phyloP scores from a whole-genome alignment of 108 stramenopile genomes.

The Phaeodactylum tricornutum region DNA sequence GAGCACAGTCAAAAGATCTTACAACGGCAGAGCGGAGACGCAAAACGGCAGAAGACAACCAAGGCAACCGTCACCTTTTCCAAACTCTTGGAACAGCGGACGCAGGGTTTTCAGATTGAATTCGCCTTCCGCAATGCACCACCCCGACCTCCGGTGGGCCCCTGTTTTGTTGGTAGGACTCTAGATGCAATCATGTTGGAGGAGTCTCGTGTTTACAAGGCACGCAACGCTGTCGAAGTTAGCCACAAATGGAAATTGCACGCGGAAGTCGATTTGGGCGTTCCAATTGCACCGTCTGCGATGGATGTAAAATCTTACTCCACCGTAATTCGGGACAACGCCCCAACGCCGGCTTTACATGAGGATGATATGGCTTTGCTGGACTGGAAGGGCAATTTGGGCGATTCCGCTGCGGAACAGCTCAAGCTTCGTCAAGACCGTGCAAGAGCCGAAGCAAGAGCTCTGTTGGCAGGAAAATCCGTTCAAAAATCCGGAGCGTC shows the following conservation, averaged over 20 bases:
- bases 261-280: slow-evolving; percentile 52
- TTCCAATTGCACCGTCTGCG: slow-evolving; percentile 70
- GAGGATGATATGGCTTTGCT: slow-evolving; percentile 65
- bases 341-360: slow-evolving; percentile 18
- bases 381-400: slow-evolving; percentile 69
- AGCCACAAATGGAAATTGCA: slow-evolving; percentile 77
- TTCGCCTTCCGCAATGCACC: slow-evolving; percentile 80
- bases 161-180: slow-evolving; percentile 71
- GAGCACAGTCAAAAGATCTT: slow-evolving; percentile 54
- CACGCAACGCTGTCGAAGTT: slow-evolving; percentile 66
- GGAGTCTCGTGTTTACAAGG: slow-evolving; percentile 57
- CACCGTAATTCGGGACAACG: slow-evolving; percentile 12
- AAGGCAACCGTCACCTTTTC: slow-evolving; percentile 25
- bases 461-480: slow-evolving; percentile 42
- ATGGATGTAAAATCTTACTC: slow-evolving; percentile 69
- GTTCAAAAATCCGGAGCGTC: slow-evolving; percentile 7
- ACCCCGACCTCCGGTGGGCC: slow-evolving; percentile 83
- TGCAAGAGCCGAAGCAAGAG: slow-evolving; percentile 55
- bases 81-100: slow-evolving; percentile 58
- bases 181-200: slow-evolving; percentile 59
- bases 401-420: slow-evolving; percentile 64
- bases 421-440: slow-evolving; percentile 45
- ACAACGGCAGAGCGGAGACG: slow-evolving; percentile 5
- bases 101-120: slow-evolving; percentile 78
- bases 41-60: slow-evolving; percentile 14